phyloP scores from a whole-genome alignment of 2,329 filamentous ascomycete species.

The Chaetomium sp. region DNA sequence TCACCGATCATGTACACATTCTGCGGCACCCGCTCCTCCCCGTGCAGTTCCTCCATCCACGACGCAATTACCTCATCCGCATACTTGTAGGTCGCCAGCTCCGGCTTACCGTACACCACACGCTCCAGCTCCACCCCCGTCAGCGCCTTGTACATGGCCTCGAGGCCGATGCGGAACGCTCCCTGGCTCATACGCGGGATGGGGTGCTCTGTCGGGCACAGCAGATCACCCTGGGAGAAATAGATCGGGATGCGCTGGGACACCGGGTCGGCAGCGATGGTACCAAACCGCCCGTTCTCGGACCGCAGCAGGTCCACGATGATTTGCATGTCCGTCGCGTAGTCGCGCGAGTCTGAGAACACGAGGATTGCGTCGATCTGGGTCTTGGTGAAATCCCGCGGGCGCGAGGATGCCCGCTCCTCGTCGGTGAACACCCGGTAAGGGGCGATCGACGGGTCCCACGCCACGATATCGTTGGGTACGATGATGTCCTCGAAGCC shows the following conservation, averaged over 20 bases:
- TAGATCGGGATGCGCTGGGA: slow-evolving; percentile 66
- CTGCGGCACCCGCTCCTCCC: slow-evolving; percentile 59
- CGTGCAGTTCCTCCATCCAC: slow-evolving; percentile 73
- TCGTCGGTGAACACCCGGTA: slow-evolving; percentile 62
- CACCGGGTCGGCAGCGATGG: slow-evolving; percentile 58
- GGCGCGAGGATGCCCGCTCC: slow-evolving; percentile 60
- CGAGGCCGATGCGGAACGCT: slow-evolving; percentile 67
- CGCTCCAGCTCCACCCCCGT: slow-evolving; percentile 66
- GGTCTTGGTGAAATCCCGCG: slow-evolving; percentile 64
- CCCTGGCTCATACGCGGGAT: slow-evolving; percentile 65
- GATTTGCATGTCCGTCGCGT: slow-evolving; percentile 69
- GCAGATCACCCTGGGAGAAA: slow-evolving; percentile 44
- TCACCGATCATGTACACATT: slow-evolving; percentile 75
- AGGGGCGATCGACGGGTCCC: slow-evolving; percentile 61
- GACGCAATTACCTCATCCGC: slow-evolving; percentile 65
- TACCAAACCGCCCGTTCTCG: slow-evolving; percentile 60
- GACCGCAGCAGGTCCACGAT: slow-evolving; percentile 66
- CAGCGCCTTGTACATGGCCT: slow-evolving; percentile 66
- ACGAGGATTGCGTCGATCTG: slow-evolving; percentile 71
- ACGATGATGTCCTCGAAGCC: slow-evolving; percentile 68
- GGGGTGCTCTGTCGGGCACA: slow-evolving; percentile 59
- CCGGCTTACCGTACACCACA: slow-evolving; percentile 70
- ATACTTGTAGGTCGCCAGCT: slow-evolving; percentile 71
- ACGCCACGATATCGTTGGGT: slow-evolving; percentile 67
- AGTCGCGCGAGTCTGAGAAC: slow-evolving; percentile 68